phyloP scores from a whole-genome alignment of 805 yeast genomes.

The Ogataea sp. region DNA sequence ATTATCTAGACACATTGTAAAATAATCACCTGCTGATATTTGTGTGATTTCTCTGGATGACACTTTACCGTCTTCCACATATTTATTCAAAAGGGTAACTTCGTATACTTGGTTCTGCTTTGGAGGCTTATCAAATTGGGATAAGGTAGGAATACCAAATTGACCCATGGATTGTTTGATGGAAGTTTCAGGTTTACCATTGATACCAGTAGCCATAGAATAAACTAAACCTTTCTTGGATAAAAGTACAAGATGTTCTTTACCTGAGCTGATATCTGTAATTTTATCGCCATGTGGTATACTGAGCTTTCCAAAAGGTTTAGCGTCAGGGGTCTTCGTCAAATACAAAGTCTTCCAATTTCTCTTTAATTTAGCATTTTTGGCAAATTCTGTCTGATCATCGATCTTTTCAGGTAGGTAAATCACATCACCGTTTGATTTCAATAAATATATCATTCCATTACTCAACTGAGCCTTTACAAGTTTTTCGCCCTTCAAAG shows the following conservation, averaged over 20 bases:
- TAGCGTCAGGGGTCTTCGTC: neutral
- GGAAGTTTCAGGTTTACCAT: no score
- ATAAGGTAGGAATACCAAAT: slow-evolving; percentile 67
- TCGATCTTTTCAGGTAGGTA: slow-evolving; percentile 24
- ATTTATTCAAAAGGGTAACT: slow-evolving; percentile 49
- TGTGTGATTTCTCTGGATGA: slow-evolving; percentile 39
- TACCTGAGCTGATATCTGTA: slow-evolving; percentile 48
- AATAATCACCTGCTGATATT: slow-evolving; percentile 69
- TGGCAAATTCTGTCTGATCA: slow-evolving; percentile 8
- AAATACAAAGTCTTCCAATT: neutral
- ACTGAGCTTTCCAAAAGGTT: slow-evolving; percentile 2
- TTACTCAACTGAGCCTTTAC: slow-evolving; percentile 40
- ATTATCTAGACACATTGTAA: slow-evolving; percentile 61
- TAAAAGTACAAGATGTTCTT: slow-evolving; percentile 58
- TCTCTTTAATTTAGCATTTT: neutral
- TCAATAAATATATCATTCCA: slow-evolving; percentile 43
- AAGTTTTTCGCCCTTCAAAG: slow-evolving; percentile 41
- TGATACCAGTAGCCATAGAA: slow-evolving; percentile 49
- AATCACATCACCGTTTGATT: slow-evolving; percentile 36
- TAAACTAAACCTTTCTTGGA: slow-evolving; percentile 54
- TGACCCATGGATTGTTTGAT: slow-evolving; percentile 58
- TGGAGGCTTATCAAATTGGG: slow-evolving; percentile 58
- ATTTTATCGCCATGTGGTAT: slow-evolving; percentile 6
- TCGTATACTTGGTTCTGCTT: slow-evolving; percentile 40
- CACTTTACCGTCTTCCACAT: slow-evolving; percentile 15